phyloP scores from a whole-genome alignment of 306 rosid species.

The Medicago arabica region DNA sequence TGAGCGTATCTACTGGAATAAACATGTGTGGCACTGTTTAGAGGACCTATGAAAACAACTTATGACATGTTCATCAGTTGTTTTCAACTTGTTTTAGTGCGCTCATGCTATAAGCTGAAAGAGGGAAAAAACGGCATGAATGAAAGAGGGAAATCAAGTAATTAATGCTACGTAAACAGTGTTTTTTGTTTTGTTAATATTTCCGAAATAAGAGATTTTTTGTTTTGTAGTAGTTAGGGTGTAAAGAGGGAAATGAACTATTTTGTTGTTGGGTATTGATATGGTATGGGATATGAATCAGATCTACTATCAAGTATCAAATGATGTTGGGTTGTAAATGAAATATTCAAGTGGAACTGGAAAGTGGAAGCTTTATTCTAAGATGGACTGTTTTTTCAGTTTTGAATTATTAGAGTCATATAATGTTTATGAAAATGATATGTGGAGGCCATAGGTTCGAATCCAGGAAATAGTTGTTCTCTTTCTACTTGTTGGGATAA shows the following conservation, averaged over 20 bases:
- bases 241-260: too few species aligned
- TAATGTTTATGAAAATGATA: background rate
- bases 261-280: background rate
- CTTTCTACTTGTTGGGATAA: background rate
- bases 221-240: background rate
- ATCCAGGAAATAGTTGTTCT: too few species aligned
- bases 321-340: background rate
- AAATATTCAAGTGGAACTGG: background rate
- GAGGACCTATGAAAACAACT: too few species aligned
- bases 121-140: background rate
- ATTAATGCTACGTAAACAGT: conserved; percentile 11
- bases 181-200: background rate
- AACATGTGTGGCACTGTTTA: too few species aligned
- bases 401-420: conserved; percentile 1
- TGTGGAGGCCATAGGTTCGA: background rate
- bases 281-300: background rate
- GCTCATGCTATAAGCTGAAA: too few species aligned
- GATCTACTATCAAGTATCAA: background rate
- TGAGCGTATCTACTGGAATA: too few species aligned
- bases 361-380: background rate
- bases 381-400: background rate
- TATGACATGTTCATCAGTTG: too few species aligned
- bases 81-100: too few species aligned
- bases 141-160: background rate
- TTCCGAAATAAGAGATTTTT: background rate